These are phyloP conservation scores for Pestalotiopsis sp. DNA, from an alignment of 2,329 filamentous ascomycete species.

Conservation along the genomic window DNA sequence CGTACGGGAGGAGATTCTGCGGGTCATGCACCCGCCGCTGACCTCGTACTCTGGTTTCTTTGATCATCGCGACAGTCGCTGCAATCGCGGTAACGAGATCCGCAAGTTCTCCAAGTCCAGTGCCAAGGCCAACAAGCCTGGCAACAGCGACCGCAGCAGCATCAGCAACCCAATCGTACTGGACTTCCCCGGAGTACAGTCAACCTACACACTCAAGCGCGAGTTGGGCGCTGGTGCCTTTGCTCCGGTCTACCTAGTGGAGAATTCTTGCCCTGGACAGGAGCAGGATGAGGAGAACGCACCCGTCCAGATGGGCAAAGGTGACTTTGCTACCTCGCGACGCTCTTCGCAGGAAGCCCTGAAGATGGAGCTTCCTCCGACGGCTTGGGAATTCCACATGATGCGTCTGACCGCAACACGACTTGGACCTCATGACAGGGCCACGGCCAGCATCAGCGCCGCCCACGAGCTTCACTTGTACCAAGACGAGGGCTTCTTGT, in stretches of 20 bases:
- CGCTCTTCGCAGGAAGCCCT: conserved; percentile 75
- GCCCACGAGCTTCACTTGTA: conserved; percentile 93
- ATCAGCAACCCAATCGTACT: conserved; percentile 64
- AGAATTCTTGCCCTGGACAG: conserved; percentile 61
- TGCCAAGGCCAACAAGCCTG: conserved; percentile 55
- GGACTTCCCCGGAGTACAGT: conserved; percentile 64
- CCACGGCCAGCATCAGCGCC: conserved; percentile 74
- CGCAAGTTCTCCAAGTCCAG: conserved; percentile 76
- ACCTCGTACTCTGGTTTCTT: conserved; percentile 77
- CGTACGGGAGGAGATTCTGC: conserved; percentile 74
- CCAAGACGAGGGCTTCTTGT: conserved; percentile 83
- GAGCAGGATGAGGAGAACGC: conserved; percentile 41
- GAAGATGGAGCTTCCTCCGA: conserved; percentile 91
- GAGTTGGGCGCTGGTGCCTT: conserved; percentile 94
- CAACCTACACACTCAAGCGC: conserved; percentile 76
- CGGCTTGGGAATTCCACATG: conserved; percentile 95
- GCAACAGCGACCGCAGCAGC: conserved; percentile 63
- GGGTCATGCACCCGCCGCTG: conserved; percentile 72
- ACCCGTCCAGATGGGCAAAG: conserved; percentile 60
- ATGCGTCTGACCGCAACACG: conserved; percentile 81
- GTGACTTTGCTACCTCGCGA: conserved; percentile 56
- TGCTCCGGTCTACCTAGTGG: conserved; percentile 90
- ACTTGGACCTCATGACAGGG: conserved; percentile 70
- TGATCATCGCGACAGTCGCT: conserved; percentile 66
- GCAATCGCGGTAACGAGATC: conserved; percentile 73